Evolutionary conservation across 305 asterid species (phyloP).

Genomic region (Lippia alba): DNA sequence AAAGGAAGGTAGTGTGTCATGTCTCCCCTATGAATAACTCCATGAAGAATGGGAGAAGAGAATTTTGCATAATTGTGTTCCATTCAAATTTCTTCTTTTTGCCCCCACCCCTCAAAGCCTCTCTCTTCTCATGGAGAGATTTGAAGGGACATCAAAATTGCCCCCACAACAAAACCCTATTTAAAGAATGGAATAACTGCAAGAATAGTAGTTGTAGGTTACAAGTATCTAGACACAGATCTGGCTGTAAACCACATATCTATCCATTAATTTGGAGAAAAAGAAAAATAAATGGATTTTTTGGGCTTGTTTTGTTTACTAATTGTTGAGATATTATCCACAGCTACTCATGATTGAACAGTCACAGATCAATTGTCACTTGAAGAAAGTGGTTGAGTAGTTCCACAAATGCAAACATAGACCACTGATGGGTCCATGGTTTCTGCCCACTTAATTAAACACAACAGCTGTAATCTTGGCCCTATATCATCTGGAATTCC

Average conservation of each 20-base stretch:
- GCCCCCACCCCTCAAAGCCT: background rate
- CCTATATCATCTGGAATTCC: conserved; percentile 23
- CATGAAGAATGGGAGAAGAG: conserved; percentile 42
- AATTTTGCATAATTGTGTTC: conserved; percentile 49
- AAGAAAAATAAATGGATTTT: background rate
- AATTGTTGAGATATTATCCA: background rate
- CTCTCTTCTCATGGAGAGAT: conserved; percentile 17
- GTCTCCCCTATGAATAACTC: conserved; percentile 46
- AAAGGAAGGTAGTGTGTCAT: conserved; percentile 42
- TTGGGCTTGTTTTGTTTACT: conserved; percentile 15
- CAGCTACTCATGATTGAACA: conserved; percentile 22
- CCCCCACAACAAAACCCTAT: conserved; percentile 8
- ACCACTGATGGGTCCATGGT: conserved; percentile 26
- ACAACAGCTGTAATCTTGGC: conserved; percentile 33
- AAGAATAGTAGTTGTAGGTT: conserved; percentile 37
- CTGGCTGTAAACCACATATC: conserved; percentile 21
- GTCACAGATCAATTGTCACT: conserved; percentile 21
- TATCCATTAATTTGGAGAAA: background rate
- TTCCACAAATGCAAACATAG: background rate
- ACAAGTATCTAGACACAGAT: conserved; percentile 44
- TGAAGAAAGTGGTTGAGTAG: background rate
- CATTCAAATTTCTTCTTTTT: conserved; percentile 44
- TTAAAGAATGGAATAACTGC: conserved; percentile 12
- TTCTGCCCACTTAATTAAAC: conserved; percentile 12
- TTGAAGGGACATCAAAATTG: conserved; percentile 12